Evolutionary conservation across 148 eudicot species (phyloP).

Genomic region (Diospyros kaki): DNA sequence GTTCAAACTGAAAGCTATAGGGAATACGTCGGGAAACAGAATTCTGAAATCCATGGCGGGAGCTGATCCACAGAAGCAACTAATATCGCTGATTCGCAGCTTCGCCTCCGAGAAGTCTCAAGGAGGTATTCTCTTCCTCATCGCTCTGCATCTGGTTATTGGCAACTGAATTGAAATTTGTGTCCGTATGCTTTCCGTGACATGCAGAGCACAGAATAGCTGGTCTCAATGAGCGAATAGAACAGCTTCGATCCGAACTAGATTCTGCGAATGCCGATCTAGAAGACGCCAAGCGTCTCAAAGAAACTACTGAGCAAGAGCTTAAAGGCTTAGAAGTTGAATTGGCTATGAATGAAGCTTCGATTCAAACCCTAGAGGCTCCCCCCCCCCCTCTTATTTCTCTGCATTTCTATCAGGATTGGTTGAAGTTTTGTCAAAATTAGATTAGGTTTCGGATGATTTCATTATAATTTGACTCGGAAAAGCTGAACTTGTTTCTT

Average conservation of each 20-base stretch:
- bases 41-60: conserved; percentile 33
- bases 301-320: conserved; percentile 61
- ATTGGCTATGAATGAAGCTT: conserved; percentile 53
- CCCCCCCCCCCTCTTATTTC: not conserved
- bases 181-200: not conserved
- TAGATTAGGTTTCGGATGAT: not conserved
- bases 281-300: conserved; percentile 47
- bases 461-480: not conserved
- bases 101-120: conserved; percentile 60
- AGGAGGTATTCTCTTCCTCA: conserved; percentile 42
- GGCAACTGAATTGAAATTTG: not conserved
- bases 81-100: conserved; percentile 58
- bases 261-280: conserved; percentile 41
- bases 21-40: conserved; percentile 10
- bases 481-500: not conserved
- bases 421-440: not conserved
- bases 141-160: conserved; percentile 12
- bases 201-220: conserved; percentile 55
- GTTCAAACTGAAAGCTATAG: not conserved
- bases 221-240: conserved; percentile 48
- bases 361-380: conserved; percentile 64
- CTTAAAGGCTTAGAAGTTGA: conserved; percentile 68
- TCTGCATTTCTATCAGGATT: not conserved
- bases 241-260: conserved; percentile 48
- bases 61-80: conserved; percentile 51